Evolutionary conservation across 768 basidiomycete genomes (phyloP).

Genomic region (Lactifluus hygrophoroides): DNA sequence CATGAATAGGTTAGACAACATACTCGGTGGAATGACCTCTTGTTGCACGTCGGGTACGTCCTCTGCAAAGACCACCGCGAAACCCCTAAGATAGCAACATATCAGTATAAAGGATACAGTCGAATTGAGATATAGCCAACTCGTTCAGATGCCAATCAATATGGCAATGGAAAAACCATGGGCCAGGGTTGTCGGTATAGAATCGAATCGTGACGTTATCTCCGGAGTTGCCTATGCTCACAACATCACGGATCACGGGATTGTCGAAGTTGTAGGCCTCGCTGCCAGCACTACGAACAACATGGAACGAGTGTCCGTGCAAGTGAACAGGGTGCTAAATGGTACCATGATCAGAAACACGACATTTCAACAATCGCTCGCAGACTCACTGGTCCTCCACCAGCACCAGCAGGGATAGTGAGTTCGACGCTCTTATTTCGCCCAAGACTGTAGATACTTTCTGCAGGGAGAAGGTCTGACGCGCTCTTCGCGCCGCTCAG

Average conservation of each 20-base stretch:
- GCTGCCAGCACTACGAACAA: conserved; percentile 14
- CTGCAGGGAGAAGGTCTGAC: conserved; percentile 39
- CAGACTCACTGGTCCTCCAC: not conserved
- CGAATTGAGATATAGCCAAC: not conserved
- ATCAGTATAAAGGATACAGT: not conserved
- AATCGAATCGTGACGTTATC: conserved; percentile 24
- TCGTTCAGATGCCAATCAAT: conserved; percentile 24
- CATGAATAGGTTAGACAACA: not conserved
- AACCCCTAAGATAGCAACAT: not conserved
- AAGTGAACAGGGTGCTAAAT: conserved; percentile 3
- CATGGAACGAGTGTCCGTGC: conserved; percentile 14
- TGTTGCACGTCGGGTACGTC: not conserved
- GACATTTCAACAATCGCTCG: not conserved
- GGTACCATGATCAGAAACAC: not conserved
- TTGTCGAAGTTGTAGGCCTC: conserved; percentile 24
- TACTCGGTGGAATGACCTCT: not conserved
- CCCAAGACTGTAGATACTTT: conserved; percentile 39
- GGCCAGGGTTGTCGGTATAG: conserved; percentile 25
- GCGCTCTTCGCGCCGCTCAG: conserved; percentile 30
- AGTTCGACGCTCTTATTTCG: conserved; percentile 41
- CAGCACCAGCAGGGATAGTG: conserved; percentile 10
- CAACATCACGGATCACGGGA: conserved; percentile 39
- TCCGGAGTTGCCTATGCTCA: conserved; percentile 19
- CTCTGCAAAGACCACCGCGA: conserved; percentile 14
- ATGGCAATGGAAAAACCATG: conserved; percentile 26